phyloP scores from a whole-genome alignment of 78 protist species.

The Polysphondylium violaceum region DNA sequence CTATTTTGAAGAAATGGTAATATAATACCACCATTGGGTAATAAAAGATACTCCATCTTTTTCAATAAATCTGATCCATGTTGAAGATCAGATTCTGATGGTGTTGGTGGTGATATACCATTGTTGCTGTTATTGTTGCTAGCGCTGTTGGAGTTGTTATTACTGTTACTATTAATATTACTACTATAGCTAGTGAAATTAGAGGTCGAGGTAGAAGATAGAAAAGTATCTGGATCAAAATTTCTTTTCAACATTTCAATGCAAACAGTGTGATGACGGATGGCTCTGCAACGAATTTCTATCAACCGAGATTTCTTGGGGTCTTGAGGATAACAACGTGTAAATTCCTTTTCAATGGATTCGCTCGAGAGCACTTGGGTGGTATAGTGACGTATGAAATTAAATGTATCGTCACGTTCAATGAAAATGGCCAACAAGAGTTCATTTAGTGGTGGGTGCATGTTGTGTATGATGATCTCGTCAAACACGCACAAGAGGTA shows the following conservation, averaged over 20 bases:
- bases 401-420: constrained; percentile 65
- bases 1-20: constrained; percentile 55
- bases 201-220: not conserved
- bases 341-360: constrained; percentile 39
- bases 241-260: constrained; percentile 65
- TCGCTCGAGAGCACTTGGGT: constrained; percentile 36
- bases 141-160: not conserved
- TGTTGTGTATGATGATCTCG: constrained; percentile 61
- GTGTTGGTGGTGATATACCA: not conserved
- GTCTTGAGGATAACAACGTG: constrained; percentile 9
- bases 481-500: constrained; percentile 68
- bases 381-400: constrained; percentile 69
- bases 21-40: constrained; percentile 60
- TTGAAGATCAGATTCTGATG: constrained; percentile 2
- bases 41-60: constrained; percentile 59
- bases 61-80: constrained; percentile 20
- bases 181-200: not conserved
- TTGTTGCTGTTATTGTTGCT: not conserved
- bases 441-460: constrained; percentile 66
- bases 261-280: constrained; percentile 69
- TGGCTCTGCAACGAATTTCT: constrained; percentile 48
- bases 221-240: not conserved
- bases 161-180: constrained; percentile 1
- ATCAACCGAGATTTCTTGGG: not conserved
- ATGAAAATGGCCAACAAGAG: constrained; percentile 50